Conservation (phyloP, 257 asterid species). For the Petunia axillaris region DNA sequence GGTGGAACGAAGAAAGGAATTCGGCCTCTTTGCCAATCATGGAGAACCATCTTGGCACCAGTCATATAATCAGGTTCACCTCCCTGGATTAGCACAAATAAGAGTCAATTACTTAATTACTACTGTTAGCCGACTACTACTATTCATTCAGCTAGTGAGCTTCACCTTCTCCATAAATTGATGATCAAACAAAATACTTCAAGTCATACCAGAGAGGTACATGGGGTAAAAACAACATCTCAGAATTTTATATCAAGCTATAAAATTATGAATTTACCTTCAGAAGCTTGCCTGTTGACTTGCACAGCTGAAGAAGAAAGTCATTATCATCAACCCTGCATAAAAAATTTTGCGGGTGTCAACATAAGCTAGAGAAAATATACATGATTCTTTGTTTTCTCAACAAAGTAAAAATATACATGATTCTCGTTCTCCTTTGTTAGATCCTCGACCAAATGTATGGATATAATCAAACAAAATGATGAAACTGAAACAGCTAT, state of each 20-base stretch:
- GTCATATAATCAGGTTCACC: constrained; percentile 94
- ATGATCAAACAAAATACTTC: constrained; percentile 2
- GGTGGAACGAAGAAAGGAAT: constrained; percentile 85
- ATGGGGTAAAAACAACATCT: not conserved
- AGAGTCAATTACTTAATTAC: not conserved
- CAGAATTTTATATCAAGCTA: not conserved
- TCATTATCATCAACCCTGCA: constrained; percentile 79
- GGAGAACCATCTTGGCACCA: constrained; percentile 90
- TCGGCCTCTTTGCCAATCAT: constrained; percentile 94
- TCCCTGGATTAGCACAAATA: constrained; percentile 52
- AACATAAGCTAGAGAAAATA: not conserved
- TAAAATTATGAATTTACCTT: constrained; percentile 50
- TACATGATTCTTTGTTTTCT: not conserved
- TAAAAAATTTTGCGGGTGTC: not conserved
- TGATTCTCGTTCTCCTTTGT: not conserved
- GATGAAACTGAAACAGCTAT: not conserved
- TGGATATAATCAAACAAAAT: not conserved
- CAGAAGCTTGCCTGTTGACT: constrained; percentile 77
- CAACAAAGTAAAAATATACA: not conserved
- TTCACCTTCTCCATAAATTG: constrained; percentile 3
- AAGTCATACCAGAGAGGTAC: not conserved
- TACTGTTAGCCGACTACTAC: not conserved
- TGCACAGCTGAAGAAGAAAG: constrained; percentile 89
- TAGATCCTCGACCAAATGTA: not conserved
- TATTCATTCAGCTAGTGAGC: not conserved